Base-by-base conservation (phyloP, 768 basidiomycete genomes). In the Tubosaeta sp. region DNA sequence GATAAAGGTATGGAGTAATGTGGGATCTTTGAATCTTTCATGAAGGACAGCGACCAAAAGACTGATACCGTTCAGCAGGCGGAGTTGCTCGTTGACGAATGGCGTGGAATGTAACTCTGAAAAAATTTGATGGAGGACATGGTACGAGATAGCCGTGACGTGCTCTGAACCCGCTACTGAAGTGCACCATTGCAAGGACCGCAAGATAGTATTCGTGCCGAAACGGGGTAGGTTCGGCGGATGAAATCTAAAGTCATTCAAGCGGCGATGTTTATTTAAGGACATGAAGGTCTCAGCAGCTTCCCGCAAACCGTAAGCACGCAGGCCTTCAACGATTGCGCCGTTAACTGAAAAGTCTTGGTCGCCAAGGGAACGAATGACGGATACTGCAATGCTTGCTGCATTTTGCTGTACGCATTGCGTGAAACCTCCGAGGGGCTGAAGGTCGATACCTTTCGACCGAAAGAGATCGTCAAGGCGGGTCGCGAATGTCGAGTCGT, bases 31-130 rank as follows among this genome's bases (percentile, higher is more conserved):
- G 61, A 90, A 84, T 40, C 79, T 75, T 24, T 74, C 63, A 40
- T 73, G 66, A 51, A 81, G 78, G 35, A 79, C 75, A 4, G 92
- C 76, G 40, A 92, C 75, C 77, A 90, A 85, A 25, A 97, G 68
- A 24, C 81, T 81, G 40, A 95, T 69, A 2, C 82, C 79, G 49
- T 90, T 85, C 35, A 94, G 62, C 25, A 85, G 70, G 12, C 94
- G 82, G 35, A 83, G 67, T 62, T 94, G 90, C 63, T 95, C 91
- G 64, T 90, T 89, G 54, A 95, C 78, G 34, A 96, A 75, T 18
- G 84, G 84, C 0, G 82, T 81, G 10, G 69, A 65, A 51, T 88
- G 79, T 9, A 92, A 70, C 35, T 77, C 75, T 6, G 83, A 76
- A 55, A 94, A 82, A 13, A 95, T 74, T 45, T 81, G 78, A 51